Evolutionary conservation across 1,284 basidiomycete genomes (phyloP), one percentile per base, ranked within the genome.

Genomic region (Hemileia vastatrix): DNA sequence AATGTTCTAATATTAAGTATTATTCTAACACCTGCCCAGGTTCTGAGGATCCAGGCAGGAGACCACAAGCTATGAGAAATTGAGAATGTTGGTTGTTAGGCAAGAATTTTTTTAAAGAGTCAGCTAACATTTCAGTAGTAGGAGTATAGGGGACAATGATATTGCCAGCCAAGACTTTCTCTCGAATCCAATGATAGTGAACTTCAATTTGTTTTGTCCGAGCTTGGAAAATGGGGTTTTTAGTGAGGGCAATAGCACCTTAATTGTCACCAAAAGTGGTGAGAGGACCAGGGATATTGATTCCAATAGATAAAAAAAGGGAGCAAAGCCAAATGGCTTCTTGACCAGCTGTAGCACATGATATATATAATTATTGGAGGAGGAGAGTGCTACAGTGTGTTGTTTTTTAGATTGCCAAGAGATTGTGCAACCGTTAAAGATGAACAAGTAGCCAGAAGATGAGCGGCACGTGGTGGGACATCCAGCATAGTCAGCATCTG

Each of bases 181-280:
- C n/a, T n/a, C n/a, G n/a, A n/a, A n/a, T n/a, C n/a, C n/a, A n/a
- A n/a, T n/a, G n/a, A n/a, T n/a, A n/a, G n/a, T n/a, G n/a, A n/a
- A n/a, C n/a, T n/a, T n/a, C n/a, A n/a, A n/a, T n/a, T n/a, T n/a
- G n/a, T n/a, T n/a, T n/a, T n/a, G n/a, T n/a, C n/a, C n/a, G n/a
- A n/a, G n/a, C n/a, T n/a, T n/a, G n/a, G n/a, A n/a, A n/a, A n/a
- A n/a, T n/a, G n/a, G n/a, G n/a, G 44, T 73, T 65, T 11, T 68
- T 57, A 11, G 71, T 57, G 6, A 74, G 58, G 1, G 48, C 32
- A 15, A 73, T 70, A 1, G 70, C 65, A 11, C 67, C 60, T 23
- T 71, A 66, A 64, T 76, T 77, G 59, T 77, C 70, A 56, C 66
- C 67, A 5, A 54, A 43, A 19, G 77, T 27, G n/a, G n/a, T 1